Evolutionary conservation across 768 basidiomycete genomes (phyloP).

Genomic region (Trametes elegans): DNA sequence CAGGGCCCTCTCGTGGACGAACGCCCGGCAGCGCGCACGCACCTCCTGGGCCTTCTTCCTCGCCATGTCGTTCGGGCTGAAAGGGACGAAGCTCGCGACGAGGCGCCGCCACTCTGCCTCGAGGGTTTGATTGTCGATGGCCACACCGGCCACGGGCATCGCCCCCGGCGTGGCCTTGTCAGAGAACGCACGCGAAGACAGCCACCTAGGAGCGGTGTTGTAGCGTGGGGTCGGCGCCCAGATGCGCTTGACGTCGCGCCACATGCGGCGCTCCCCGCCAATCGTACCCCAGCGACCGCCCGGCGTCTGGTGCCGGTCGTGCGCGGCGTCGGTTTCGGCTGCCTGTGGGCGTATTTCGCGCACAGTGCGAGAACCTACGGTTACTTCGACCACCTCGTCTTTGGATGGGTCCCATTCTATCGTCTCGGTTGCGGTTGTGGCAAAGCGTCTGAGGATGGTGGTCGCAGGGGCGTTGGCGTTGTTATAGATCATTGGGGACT

Average conservation of each 20-base stretch:
- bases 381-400: neutral
- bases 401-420: conserved; percentile 2
- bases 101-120: neutral
- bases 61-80: neutral
- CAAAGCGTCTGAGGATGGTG: neutral
- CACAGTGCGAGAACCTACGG: neutral
- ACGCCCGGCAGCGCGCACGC: neutral
- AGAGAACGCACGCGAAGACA: neutral
- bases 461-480: neutral
- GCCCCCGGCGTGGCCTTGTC: neutral
- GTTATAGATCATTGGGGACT: neutral
- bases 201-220: neutral
- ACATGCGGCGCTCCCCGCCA: neutral
- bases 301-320: neutral
- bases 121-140: neutral
- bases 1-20: neutral
- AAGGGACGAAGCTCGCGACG: neutral
- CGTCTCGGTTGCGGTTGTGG: neutral
- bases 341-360: too few species aligned
- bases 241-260: neutral
- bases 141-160: too few species aligned
- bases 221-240: neutral
- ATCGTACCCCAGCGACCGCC: neutral
- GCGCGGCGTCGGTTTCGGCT: neutral
- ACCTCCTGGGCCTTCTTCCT: neutral